Base-by-base conservation (phyloP, 1,284 basidiomycete genomes). In the Ceratobasidium sp. region DNA sequence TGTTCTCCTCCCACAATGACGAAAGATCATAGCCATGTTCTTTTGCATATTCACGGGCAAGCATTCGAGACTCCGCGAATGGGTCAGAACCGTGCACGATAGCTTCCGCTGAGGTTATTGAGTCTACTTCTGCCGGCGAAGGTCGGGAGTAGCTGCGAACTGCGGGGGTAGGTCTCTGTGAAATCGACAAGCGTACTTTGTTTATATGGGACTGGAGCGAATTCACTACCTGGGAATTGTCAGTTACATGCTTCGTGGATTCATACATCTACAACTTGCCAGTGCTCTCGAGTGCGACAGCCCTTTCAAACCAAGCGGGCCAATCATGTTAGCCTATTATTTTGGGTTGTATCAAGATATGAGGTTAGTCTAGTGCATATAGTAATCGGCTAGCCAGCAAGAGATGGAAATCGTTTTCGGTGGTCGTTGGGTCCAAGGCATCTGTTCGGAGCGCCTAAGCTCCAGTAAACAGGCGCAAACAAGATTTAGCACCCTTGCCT, bases 1-100 rank as follows among this genome's bases (percentile, higher is more conserved):
- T 66, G 18, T 70, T 55, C 65, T 79, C 52, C 46, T 78, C 77
- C 79, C 79, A 79, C 6, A 78, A 12, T 5, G 68, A 78, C 33
- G 70, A 48, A 7, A 69, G 68, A 55, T 80, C 79, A 67, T 75
- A 78, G 20, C 78, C 75, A 52, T 77, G 48, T 23, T 74, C 65
- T 27, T 55, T 55, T 18, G 77, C 76, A 70, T 80, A 73, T 54
- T 75, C 35, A 23, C 64, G 67, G 8, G 74, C 78, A 10, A 64
- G 35, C 8, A 44, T n/a, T 18, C 65, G 67, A n/a, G 48, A 23
- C 38, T 77, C 66, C 6, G 14, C 20, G n/a, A 73, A 73, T 14
- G 70, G 70, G 38, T 73, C 70, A 38, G 38, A 16, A 73, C 62
- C n/a, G 3, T 50, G 48, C n/a, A 18, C 3, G 48, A 73, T 52